Evolutionary conservation across 139 green algal species (phyloP).

Genomic region (Picochlorum costavermella): DNA sequence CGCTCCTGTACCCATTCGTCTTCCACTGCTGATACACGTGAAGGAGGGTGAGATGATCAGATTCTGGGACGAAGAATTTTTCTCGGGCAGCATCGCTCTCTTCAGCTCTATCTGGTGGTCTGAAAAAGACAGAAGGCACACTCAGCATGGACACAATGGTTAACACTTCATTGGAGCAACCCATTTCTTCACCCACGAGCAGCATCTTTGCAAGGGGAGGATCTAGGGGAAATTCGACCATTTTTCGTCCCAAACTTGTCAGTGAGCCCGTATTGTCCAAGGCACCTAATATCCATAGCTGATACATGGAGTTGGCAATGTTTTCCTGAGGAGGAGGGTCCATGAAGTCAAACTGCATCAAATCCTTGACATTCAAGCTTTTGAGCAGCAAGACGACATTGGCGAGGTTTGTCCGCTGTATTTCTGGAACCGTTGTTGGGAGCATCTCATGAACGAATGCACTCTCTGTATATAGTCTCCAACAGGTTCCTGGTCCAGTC

Average conservation of each 20-base stretch:
- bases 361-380: conserved; percentile 85
- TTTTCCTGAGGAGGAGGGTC: conserved; percentile 84
- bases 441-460: conserved; percentile 67
- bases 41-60: conserved; percentile 97
- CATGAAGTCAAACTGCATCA: conserved; percentile 98
- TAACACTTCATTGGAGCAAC: conserved; percentile 65
- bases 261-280: conserved; percentile 75
- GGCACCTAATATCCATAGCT: conserved; percentile 87
- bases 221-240: conserved; percentile 98
- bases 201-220: conserved; percentile 92
- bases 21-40: conserved; percentile 99
- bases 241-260: conserved; percentile 57
- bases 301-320: conserved; percentile 95
- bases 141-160: conserved; percentile 89
- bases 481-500: conserved; percentile 84
- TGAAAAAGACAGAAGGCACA: conserved; percentile 91
- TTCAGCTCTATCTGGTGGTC: conserved; percentile 72
- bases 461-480: conserved; percentile 88
- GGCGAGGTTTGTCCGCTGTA: conserved; percentile 96
- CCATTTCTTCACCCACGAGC: conserved; percentile 65
- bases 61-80: conserved; percentile 99
- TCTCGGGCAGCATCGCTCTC: conserved; percentile 92
- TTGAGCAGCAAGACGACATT: conserved; percentile 98
- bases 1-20: conserved; percentile 74
- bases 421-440: conserved; percentile 80